Evolutionary conservation across 1,284 basidiomycete species (phyloP), one percentile per base, ranked within the genome.

Genomic region (Schizopora paradoxa): DNA sequence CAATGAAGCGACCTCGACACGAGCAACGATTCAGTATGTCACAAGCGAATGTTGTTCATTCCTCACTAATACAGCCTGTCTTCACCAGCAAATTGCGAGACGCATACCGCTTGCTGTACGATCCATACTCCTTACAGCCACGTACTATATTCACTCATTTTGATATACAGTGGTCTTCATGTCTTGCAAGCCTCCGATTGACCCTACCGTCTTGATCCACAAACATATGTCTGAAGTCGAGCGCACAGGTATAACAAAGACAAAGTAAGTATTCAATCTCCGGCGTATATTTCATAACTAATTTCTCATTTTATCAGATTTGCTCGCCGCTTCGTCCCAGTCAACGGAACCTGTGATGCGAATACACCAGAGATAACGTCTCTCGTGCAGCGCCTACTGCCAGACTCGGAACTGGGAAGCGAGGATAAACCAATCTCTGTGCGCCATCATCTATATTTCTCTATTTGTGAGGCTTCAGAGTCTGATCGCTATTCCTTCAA

Each of bases 101-200:
- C 86, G 0, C 79, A 85, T 56, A 88, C 85, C 0, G 74, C 80
- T 33, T 91, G 87, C 47, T 77, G 87, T 89, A 61, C 32, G 66
- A 51, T 28, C 27, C 19, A 35, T 65, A 35, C 29, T 43, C 16
- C 33, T 29, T n/a, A 33, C n/a, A 39, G 39, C 29, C 14, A 32
- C 43, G 34, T 34, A 5, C 11, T 19, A 21, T 41, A 31, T 23
- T 39, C 48, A 6, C 52, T 32, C 19, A 40, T 41, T 19, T 32
- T 25, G n/a, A 21, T 26, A 36, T 37, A 7, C 51, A 90, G 86
- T 89, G 11, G 66, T 87, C 16, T 90, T 88, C 61, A 83, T 91
- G 41, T 79, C 84, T 6, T 88, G 84, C 61, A 82, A 76, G 60
- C 67, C 77, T 2, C 87, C 87, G 0, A 69, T 88, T 26, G 80